phyloP scores from a whole-genome alignment of 1,139 yeast genomes.

The Geotrichum carabidarum region DNA sequence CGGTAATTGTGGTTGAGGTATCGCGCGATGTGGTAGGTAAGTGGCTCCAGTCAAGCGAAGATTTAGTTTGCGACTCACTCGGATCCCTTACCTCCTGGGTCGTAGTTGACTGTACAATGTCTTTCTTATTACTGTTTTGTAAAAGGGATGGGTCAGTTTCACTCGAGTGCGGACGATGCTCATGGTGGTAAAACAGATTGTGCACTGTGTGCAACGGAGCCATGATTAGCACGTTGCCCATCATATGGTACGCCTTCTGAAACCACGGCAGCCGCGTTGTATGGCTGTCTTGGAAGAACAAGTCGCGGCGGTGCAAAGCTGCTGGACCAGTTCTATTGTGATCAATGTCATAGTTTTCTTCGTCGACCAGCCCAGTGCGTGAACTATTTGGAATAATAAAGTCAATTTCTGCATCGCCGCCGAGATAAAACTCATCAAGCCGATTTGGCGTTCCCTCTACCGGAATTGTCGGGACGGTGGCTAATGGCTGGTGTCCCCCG shows the following conservation, averaged over 20 bases:
- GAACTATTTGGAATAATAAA: constrained; percentile 3
- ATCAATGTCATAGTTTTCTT: background rate
- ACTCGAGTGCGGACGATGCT: background rate
- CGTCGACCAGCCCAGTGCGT: background rate
- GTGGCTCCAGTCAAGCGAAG: too few species aligned
- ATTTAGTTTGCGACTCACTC: too few species aligned
- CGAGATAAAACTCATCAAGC: background rate
- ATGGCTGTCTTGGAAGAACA: background rate
- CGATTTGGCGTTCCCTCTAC: background rate
- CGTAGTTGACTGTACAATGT: too few species aligned
- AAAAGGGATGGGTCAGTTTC: too few species aligned
- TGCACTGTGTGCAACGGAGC: background rate
- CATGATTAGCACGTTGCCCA: background rate
- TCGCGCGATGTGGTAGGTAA: too few species aligned
- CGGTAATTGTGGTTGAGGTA: too few species aligned
- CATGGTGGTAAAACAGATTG: background rate
- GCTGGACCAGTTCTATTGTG: background rate
- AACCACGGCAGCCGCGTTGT: background rate
- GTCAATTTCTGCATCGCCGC: constrained; percentile 14
- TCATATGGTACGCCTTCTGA: background rate
- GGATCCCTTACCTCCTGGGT: too few species aligned
- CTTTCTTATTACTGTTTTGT: too few species aligned
- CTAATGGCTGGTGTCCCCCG: background rate
- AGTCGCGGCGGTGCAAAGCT: background rate
- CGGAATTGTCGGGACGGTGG: too few species aligned